phyloP scores from a whole-genome alignment of 768 basidiomycete species.

The Gloeostereum incarnatum region DNA sequence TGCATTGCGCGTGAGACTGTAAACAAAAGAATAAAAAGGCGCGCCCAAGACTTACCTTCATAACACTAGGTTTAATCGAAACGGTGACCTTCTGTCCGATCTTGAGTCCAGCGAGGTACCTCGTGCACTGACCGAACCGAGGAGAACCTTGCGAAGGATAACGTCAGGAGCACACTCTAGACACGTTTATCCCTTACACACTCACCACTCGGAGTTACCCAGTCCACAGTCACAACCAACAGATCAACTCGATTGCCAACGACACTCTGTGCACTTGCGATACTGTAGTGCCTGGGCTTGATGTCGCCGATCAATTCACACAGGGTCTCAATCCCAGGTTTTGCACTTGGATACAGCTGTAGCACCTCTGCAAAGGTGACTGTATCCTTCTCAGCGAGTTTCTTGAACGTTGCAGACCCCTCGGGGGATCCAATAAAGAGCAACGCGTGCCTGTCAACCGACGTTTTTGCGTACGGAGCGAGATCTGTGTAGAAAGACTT shows the following conservation, averaged over 20 bases:
- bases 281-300: conserved; percentile 97
- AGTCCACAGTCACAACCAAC: conserved; percentile 93
- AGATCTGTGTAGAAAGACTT: conserved; percentile 94
- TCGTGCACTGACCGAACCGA: conserved; percentile 91
- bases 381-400: conserved; percentile 89
- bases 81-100: conserved; percentile 92
- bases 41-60: conserved; percentile 73
- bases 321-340: conserved; percentile 73
- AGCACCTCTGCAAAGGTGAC: conserved; percentile 89
- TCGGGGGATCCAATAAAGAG: conserved; percentile 92
- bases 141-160: conserved; percentile 40
- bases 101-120: conserved; percentile 80
- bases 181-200: conserved; percentile 7
- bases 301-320: conserved; percentile 91
- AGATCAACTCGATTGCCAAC: conserved; percentile 94
- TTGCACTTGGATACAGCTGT: conserved; percentile 64
- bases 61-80: conserved; percentile 97
- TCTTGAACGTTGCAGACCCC: conserved; percentile 89
- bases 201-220: conserved; percentile 78
- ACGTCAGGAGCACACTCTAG: conserved; percentile 3
- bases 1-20: conserved; percentile 19
- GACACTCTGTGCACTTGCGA: conserved; percentile 90
- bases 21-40: not conserved
- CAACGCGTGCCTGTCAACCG: conserved; percentile 69
- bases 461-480: conserved; percentile 59